Evolutionary conservation across 352 stramenopile species (phyloP).

Genomic region (Detonula confervacea): DNA sequence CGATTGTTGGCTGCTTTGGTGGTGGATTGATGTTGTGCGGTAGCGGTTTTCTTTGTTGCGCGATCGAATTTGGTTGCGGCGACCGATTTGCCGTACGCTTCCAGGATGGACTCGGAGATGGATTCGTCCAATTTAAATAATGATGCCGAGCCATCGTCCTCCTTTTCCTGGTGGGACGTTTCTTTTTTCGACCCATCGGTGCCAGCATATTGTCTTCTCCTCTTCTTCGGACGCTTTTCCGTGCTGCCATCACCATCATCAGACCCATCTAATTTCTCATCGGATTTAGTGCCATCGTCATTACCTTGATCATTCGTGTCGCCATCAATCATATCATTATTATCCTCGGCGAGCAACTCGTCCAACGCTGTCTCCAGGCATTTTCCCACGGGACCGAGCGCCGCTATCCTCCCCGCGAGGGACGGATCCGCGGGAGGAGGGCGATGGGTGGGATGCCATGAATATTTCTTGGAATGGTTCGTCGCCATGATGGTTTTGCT

Average conservation of each 20-base stretch:
- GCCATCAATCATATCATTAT: not conserved
- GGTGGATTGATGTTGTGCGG: not conserved
- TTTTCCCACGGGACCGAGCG: conserved; percentile 43
- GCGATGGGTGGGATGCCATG: conserved; percentile 42
- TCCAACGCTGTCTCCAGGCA: conserved; percentile 45
- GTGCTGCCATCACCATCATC: not conserved
- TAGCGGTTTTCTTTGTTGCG: too few species aligned
- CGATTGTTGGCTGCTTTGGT: too few species aligned
- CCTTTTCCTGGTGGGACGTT: not conserved
- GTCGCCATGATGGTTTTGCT: too few species aligned
- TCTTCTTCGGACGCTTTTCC: not conserved
- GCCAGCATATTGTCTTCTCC: not conserved
- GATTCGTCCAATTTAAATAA: conserved; percentile 35
- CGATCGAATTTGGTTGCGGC: conserved; percentile 32
- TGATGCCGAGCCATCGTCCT: too few species aligned
- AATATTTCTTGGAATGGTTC: too few species aligned
- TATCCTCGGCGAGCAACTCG: conserved; percentile 37
- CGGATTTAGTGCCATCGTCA: not conserved
- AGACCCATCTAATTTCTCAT: not conserved
- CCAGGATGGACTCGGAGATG: conserved; percentile 36
- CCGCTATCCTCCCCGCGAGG: conserved; percentile 34
- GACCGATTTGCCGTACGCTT: conserved; percentile 37
- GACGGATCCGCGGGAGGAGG: conserved; percentile 33
- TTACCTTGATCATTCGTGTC: not conserved
- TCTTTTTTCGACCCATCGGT: not conserved